Conservation (phyloP, 331 rosid species). For the Dryas integrifolia region DNA sequence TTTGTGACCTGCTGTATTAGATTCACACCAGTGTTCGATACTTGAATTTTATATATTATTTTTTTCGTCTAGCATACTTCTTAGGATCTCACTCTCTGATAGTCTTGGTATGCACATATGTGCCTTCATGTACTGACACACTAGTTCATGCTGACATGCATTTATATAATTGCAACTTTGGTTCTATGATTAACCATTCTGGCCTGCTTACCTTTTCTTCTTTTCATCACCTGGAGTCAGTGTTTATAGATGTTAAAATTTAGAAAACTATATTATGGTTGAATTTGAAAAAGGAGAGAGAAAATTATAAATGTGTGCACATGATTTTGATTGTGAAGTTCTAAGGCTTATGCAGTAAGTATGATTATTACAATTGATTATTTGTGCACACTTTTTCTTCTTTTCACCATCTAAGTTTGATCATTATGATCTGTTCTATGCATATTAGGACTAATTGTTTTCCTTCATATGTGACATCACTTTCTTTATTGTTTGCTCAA, state of each 20-base stretch:
- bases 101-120: background rate
- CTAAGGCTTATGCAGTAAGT: background rate
- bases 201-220: background rate
- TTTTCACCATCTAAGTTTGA: background rate
- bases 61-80: background rate
- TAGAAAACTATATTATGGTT: background rate
- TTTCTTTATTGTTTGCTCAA: conserved; percentile 28
- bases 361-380: too few relatives aligned
- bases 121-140: background rate
- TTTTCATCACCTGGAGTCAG: background rate
- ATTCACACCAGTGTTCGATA: background rate
- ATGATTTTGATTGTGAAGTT: background rate
- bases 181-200: background rate
- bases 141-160: background rate
- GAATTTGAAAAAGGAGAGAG: background rate
- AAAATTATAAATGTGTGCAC: background rate
- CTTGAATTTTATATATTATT: background rate
- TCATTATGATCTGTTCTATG: conserved; percentile 5
- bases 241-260: background rate
- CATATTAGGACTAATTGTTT: background rate
- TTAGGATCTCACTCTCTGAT: background rate
- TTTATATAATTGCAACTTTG: background rate
- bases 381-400: too few relatives aligned
- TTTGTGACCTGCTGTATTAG: background rate
- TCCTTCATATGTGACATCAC: conserved; percentile 11